Percentiles rank a stretch among this genome's conserved stretches.
These are phyloP conservation scores for Botrytis medusae DNA, from an alignment of 2,329 filamentous ascomycete genomes.

Conservation along the genomic window DNA sequence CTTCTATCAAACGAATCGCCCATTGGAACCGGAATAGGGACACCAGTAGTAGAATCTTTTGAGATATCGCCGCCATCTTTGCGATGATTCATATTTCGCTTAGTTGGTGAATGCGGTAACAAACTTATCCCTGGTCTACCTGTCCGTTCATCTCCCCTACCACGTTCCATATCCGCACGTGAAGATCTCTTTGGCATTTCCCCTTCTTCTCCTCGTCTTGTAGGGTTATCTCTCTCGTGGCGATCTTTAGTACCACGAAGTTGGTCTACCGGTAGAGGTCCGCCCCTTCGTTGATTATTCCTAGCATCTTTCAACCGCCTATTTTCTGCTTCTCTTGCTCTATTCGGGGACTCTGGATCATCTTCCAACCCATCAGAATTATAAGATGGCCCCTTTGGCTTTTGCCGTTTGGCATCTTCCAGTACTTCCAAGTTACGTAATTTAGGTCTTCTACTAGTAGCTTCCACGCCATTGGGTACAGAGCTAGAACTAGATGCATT, in stretches of 20 bases:
- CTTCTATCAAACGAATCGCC: not conserved
- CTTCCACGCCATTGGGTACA: not conserved
- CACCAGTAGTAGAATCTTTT: not conserved
- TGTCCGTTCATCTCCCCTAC: not conserved
- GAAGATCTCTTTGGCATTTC: not conserved
- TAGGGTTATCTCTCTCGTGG: not conserved
- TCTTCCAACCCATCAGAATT: not conserved
- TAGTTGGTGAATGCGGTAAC: constrained; percentile 2
- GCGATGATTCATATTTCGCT: not conserved
- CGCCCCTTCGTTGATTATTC: not conserved
- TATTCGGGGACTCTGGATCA: not conserved
- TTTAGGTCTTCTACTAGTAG: not conserved
- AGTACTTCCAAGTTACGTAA: not conserved
- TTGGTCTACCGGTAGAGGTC: not conserved
- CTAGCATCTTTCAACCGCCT: not conserved
- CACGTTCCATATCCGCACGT: not conserved
- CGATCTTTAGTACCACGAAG: not conserved
- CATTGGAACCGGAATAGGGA: not conserved
- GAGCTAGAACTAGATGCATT: not conserved
- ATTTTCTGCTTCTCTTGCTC: not conserved
- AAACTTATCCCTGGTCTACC: not conserved
- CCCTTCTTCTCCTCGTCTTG: not conserved
- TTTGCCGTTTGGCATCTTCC: not conserved
- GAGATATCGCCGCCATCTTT: not conserved
- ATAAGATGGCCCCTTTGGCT: not conserved